Percentiles rank a stretch among this genome's conserved stretches.
phyloP scores from a whole-genome alignment of 192 early-diverging fungal species.

The Glomus cerebriforme region DNA sequence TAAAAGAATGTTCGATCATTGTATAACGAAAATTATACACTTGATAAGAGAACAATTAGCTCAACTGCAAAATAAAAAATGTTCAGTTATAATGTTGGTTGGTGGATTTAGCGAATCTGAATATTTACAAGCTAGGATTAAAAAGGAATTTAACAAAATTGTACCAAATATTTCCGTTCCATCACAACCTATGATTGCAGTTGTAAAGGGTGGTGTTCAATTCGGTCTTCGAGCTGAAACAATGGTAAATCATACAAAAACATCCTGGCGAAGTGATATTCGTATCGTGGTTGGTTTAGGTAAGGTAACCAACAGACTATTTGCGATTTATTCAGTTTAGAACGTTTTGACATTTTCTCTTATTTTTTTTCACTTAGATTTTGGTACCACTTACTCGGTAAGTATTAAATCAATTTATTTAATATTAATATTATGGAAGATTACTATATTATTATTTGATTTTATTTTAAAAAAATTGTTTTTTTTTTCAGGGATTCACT shows the following conservation, averaged over 20 bases:
- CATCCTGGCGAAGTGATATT: background rate
- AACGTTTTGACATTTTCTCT: background rate
- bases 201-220: background rate
- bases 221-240: background rate
- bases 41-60: conserved; percentile 53
- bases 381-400: conserved; percentile 6
- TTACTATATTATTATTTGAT: no score
- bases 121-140: background rate
- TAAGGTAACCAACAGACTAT: background rate
- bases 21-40: conserved; percentile 51
- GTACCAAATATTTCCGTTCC: background rate
- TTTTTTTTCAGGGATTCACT: background rate
- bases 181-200: background rate
- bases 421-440: no score
- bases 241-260: background rate
- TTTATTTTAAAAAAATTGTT: background rate
- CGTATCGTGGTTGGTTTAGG: background rate
- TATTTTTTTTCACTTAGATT: background rate
- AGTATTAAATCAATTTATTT: background rate
- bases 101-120: conserved; percentile 45
- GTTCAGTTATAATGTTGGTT: conserved; percentile 38
- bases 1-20: conserved; percentile 51
- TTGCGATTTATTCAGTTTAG: background rate
- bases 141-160: background rate
- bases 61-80: conserved; percentile 38